Conservation (phyloP, 805 yeast genomes). For the Myxozyma udenii region DNA sequence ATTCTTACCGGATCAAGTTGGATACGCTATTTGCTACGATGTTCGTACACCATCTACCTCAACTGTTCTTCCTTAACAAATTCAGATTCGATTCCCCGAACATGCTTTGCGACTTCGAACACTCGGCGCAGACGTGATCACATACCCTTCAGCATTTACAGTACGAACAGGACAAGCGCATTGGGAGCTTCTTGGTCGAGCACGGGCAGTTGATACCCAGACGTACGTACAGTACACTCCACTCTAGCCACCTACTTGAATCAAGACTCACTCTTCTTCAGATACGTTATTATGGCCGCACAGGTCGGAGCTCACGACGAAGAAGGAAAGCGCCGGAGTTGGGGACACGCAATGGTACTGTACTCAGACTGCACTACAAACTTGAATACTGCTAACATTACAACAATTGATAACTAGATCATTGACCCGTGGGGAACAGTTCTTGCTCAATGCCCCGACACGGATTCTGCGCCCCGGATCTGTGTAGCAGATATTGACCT, state of each 20-base stretch:
- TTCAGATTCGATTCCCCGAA: slow-evolving; percentile 71
- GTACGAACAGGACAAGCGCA: slow-evolving; percentile 87
- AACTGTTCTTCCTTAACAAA: background rate
- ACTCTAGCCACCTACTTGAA: too few species aligned
- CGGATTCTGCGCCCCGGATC: slow-evolving; percentile 44
- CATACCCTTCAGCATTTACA: slow-evolving; percentile 91
- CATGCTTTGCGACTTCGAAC: slow-evolving; percentile 53
- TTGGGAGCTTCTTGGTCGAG: slow-evolving; percentile 75
- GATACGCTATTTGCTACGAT: slow-evolving; percentile 79
- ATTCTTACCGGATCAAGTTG: slow-evolving; percentile 43
- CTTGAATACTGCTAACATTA: too few species aligned
- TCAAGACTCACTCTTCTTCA: background rate
- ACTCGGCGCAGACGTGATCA: slow-evolving; percentile 72
- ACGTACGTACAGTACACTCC: slow-evolving; percentile 30
- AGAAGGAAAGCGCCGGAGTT: slow-evolving; percentile 59
- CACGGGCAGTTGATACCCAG: slow-evolving; percentile 90
- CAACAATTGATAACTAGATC: slow-evolving; percentile 43
- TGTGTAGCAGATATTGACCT: slow-evolving; percentile 67
- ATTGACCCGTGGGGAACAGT: slow-evolving; percentile 91
- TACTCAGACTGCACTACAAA: background rate
- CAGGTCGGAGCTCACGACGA: slow-evolving; percentile 77
- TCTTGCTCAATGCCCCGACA: slow-evolving; percentile 55
- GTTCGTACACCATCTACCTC: background rate
- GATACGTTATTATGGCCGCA: slow-evolving; percentile 85
- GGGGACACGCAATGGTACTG: slow-evolving; percentile 68